phyloP scores from a whole-genome alignment of 768 basidiomycete genomes.

The Leucosporidium scottii region DNA sequence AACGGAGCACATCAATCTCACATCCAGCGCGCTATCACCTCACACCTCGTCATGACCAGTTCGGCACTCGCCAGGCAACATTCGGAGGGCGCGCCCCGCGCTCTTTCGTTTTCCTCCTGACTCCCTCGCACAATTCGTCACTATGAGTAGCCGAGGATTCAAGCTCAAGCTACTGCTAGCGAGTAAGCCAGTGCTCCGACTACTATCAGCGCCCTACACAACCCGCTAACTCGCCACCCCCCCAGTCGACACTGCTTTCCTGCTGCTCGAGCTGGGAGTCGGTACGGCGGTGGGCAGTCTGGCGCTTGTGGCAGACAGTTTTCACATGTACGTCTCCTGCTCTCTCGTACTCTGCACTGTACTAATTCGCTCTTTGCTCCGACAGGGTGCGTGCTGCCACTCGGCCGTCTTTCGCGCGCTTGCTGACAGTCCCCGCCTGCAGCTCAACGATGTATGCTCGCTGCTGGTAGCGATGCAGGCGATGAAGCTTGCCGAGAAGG shows the following conservation, averaged over 20 bases:
- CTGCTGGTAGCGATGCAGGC: slow-evolving; percentile 91
- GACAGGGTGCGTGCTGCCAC: neutral
- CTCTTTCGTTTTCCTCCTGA: too few relatives aligned
- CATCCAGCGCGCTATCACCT: too few relatives aligned
- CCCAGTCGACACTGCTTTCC: slow-evolving; percentile 71
- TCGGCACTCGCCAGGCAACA: too few relatives aligned
- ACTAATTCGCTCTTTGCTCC: neutral
- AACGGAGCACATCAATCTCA: too few relatives aligned
- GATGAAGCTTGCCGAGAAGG: slow-evolving; percentile 70
- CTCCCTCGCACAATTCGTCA: too few relatives aligned
- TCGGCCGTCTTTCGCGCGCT: neutral
- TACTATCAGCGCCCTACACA: too few relatives aligned
- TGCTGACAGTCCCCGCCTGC: slow-evolving; percentile 4
- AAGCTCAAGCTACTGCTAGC: slow-evolving; percentile 30
- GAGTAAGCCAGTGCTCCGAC: neutral
- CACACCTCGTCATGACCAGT: too few relatives aligned
- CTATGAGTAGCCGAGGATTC: slow-evolving; percentile 21
- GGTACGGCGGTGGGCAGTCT: slow-evolving; percentile 48
- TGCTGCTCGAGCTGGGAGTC: slow-evolving; percentile 73
- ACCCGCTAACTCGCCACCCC: neutral
- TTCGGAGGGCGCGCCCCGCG: too few relatives aligned
- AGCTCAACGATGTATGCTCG: slow-evolving; percentile 72
- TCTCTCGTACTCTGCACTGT: neutral
- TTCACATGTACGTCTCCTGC: slow-evolving; percentile 65
- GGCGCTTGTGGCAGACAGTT: slow-evolving; percentile 81